These are phyloP conservation scores for Vitis hybrid DNA, from an alignment of 177 flowering plant genomes.

Conservation along the genomic window DNA sequence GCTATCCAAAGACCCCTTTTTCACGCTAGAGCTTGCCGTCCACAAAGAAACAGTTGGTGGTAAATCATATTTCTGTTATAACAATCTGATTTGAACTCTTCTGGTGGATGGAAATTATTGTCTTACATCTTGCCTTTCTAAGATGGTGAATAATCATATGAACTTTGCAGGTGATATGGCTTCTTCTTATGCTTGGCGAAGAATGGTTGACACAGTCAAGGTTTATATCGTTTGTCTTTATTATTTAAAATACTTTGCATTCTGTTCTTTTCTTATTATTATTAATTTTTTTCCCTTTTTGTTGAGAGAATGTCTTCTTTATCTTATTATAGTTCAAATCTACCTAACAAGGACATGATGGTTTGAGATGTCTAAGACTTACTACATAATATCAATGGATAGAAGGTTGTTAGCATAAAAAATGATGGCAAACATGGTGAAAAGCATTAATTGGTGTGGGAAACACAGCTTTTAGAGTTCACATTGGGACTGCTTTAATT, in stretches of 20 bases:
- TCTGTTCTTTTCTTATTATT: not conserved
- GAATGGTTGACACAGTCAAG: constrained; percentile 63
- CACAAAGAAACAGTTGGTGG: constrained; percentile 30
- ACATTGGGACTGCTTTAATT: not conserved
- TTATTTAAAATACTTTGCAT: not conserved
- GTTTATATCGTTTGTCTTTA: constrained; percentile 14
- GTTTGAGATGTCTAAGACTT: too few relatives aligned
- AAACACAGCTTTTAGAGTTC: not conserved
- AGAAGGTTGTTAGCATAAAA: not conserved
- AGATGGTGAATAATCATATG: not conserved
- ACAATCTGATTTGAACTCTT: not conserved
- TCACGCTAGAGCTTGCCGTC: constrained; percentile 35
- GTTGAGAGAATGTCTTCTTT: constrained; percentile 2
- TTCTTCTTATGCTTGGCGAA: constrained; percentile 44
- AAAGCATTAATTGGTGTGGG: not conserved
- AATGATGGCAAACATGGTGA: not conserved
- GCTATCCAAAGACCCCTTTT: constrained; percentile 45
- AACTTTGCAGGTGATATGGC: constrained; percentile 31
- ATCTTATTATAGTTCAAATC: not conserved
- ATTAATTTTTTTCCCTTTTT: not conserved
- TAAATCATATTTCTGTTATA: constrained; percentile 12
- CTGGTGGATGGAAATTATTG: not conserved
- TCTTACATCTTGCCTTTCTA: not conserved
- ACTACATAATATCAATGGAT: not conserved
- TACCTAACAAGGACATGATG: not conserved